Conservation (phyloP, 1,284 basidiomycete genomes). For the Microbotryomycetes sp. region DNA sequence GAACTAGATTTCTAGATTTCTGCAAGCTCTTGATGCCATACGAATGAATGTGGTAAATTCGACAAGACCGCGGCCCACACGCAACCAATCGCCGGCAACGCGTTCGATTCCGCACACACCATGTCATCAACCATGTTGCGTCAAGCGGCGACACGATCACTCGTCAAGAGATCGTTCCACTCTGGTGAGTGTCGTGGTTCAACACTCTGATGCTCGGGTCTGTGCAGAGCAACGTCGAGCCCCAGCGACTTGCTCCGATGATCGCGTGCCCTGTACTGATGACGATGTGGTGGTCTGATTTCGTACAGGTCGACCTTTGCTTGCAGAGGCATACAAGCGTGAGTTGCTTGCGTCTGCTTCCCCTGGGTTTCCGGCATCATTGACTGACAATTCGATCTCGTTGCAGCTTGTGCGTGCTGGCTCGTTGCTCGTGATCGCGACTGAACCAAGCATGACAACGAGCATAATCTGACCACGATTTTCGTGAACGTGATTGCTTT, state of each 20-base stretch:
- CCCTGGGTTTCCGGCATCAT: not conserved
- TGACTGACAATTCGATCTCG: not conserved
- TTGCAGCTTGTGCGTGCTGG: slow-evolving; percentile 11
- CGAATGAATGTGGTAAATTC: too few species aligned
- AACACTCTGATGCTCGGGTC: slow-evolving; percentile 6
- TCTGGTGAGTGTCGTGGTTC: slow-evolving; percentile 7
- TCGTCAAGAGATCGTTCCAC: slow-evolving; percentile 14
- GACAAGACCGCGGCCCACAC: not conserved
- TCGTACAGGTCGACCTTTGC: slow-evolving; percentile 14
- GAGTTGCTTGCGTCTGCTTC: not conserved
- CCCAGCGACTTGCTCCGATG: not conserved
- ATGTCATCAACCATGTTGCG: slow-evolving; percentile 12
- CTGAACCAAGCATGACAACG: not conserved
- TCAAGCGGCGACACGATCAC: slow-evolving; percentile 6
- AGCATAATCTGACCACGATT: not conserved
- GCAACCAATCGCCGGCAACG: not conserved
- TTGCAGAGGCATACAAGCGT: slow-evolving; percentile 12
- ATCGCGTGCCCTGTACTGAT: too few species aligned
- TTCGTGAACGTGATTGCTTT: too few species aligned
- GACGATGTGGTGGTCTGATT: not conserved
- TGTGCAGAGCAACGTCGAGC: not conserved
- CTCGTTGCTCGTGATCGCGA: not conserved
- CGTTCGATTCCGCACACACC: not conserved
- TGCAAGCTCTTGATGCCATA: too few species aligned
- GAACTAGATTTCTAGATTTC: too few species aligned